Percentiles rank a stretch among this genome's conserved stretches.
phyloP scores from a whole-genome alignment of 2,329 filamentous ascomycete genomes.

The Stachybotrys chlorohalonatus region DNA sequence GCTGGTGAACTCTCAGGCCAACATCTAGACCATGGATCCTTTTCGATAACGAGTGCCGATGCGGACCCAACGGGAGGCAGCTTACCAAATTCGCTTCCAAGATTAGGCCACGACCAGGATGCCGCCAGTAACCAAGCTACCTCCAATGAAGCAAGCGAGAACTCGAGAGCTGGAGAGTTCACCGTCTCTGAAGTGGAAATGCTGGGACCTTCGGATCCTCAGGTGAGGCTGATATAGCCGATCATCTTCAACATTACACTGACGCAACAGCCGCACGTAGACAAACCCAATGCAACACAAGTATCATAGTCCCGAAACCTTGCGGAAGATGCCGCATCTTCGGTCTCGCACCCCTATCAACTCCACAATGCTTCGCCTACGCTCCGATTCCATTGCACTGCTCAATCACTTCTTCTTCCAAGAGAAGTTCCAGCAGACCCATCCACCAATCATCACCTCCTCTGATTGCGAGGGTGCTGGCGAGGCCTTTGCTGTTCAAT shows the following conservation, averaged over 20 bases:
- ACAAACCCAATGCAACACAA: constrained; percentile 94
- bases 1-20: constrained; percentile 2
- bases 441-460: constrained; percentile 90
- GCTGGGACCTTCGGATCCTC: constrained; percentile 69
- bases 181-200: constrained; percentile 38
- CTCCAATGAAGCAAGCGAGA: neutral
- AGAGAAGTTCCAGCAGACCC: constrained; percentile 69
- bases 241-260: constrained; percentile 2
- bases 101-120: neutral
- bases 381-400: constrained; percentile 69
- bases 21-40: neutral
- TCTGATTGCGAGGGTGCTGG: constrained; percentile 96
- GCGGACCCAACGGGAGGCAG: neutral
- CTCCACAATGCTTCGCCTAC: constrained; percentile 68
- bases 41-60: neutral
- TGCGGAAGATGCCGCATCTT: constrained; percentile 82
- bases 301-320: constrained; percentile 81
- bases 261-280: constrained; percentile 31
- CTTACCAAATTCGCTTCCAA: neutral
- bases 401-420: constrained; percentile 67
- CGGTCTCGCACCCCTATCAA: constrained; percentile 75
- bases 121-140: neutral
- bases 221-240: constrained; percentile 43
- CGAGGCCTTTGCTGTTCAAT: constrained; percentile 72
- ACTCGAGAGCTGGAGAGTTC: neutral